Evolutionary conservation across 2,329 filamentous ascomycete species (phyloP).

Genomic region (Aspergillus quadrilineatus): DNA sequence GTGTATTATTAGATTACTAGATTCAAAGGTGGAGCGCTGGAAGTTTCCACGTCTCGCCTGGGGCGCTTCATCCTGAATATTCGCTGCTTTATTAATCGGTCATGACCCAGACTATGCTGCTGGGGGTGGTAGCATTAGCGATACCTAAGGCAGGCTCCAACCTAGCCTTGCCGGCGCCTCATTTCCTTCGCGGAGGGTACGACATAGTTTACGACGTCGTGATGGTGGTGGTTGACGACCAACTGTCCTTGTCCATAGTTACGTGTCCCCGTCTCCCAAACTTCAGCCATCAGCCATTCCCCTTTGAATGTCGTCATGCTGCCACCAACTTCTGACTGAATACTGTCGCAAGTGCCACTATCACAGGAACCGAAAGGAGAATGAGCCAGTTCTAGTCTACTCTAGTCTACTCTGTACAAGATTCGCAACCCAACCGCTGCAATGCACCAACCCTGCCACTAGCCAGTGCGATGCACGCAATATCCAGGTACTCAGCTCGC

Average conservation of each 20-base stretch:
- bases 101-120: neutral
- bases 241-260: neutral
- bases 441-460: conserved; percentile 2
- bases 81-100: conserved; percentile 9
- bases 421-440: conserved; percentile 6
- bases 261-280: neutral
- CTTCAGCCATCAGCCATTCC: neutral
- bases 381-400: neutral
- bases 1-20: neutral
- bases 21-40: conserved; percentile 12
- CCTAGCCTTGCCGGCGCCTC: neutral
- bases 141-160: neutral
- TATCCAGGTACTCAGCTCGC: conserved; percentile 10
- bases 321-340: conserved; percentile 3
- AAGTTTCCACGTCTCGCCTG: conserved; percentile 9
- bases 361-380: neutral
- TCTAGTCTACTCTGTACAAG: neutral
- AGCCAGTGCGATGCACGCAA: conserved; percentile 2
- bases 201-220: neutral
- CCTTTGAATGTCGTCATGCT: conserved; percentile 4
- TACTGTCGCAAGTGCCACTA: conserved; percentile 4
- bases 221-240: neutral
- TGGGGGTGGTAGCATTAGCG: neutral
- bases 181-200: neutral
- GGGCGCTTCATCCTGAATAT: conserved; percentile 6